Conservation (phyloP, 1,284 basidiomycete genomes). For the Earliella scabrosa region DNA sequence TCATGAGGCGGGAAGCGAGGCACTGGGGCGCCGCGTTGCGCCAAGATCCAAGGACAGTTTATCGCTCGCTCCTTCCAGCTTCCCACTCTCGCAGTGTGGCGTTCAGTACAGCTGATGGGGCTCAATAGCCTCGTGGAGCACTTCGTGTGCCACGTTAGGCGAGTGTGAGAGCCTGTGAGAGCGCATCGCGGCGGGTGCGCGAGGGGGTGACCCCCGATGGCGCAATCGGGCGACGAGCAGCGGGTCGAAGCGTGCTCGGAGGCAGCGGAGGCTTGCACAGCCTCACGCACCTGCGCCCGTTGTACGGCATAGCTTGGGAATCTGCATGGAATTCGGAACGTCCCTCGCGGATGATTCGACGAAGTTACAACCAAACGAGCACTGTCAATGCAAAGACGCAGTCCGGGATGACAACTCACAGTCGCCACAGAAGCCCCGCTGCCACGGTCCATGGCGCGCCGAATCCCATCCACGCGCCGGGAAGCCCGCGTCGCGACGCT, state of each 20-base stretch:
- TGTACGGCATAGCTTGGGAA: not conserved
- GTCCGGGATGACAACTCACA: not conserved
- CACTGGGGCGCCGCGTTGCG: not conserved
- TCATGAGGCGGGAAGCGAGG: slow-evolving; percentile 2
- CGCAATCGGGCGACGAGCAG: too few species aligned
- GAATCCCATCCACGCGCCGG: not conserved
- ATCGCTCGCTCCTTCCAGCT: not conserved
- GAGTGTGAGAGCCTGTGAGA: not conserved
- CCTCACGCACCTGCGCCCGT: too few species aligned
- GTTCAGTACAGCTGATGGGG: not conserved
- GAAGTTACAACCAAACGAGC: too few species aligned
- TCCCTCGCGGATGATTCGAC: not conserved
- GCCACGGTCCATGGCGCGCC: too few species aligned
- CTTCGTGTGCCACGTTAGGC: not conserved
- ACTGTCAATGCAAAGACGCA: not conserved
- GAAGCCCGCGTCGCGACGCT: not conserved
- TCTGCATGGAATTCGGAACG: not conserved
- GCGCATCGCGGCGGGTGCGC: not conserved
- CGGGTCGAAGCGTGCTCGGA: too few species aligned
- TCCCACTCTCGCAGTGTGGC: not conserved
- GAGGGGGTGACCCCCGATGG: too few species aligned
- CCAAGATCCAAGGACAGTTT: not conserved
- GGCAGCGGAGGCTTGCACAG: too few species aligned
- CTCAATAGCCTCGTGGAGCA: not conserved
- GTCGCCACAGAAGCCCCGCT: too few species aligned